Percentiles rank a stretch among this genome's conserved stretches.
phyloP scores from a whole-genome alignment of 1,139 yeast species.

The Nakaseomyces uthaithaninus region DNA sequence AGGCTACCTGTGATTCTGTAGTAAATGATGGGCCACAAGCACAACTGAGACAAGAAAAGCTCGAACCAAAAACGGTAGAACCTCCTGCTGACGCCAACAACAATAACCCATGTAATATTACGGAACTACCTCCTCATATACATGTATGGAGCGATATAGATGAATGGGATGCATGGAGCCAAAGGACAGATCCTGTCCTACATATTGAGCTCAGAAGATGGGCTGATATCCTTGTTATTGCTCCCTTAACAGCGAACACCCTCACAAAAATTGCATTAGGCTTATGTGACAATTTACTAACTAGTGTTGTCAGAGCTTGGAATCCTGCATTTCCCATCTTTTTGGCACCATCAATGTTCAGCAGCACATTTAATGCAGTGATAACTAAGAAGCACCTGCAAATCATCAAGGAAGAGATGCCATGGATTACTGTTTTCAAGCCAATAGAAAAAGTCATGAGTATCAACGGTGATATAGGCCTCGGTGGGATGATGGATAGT shows the following conservation, averaged over 20 bases:
- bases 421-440: conserved; percentile 69
- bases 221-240: conserved; percentile 87
- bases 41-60: conserved; percentile 3
- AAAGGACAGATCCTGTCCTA: conserved; percentile 79
- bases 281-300: conserved; percentile 75
- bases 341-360: conserved; percentile 96
- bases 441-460: conserved; percentile 94
- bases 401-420: conserved; percentile 50
- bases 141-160: conserved; percentile 81
- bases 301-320: conserved; percentile 86
- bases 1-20: conserved; percentile 6
- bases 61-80: not conserved
- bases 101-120: conserved; percentile 15
- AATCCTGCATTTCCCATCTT: conserved; percentile 78
- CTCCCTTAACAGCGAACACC: conserved; percentile 90
- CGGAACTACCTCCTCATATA: conserved; percentile 51
- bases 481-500: conserved; percentile 94
- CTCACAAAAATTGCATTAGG: conserved; percentile 87
- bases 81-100: not conserved
- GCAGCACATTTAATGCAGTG: conserved; percentile 91
- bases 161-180: conserved; percentile 85
- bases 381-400: conserved; percentile 74
- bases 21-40: not conserved
- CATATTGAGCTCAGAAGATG: conserved; percentile 88
- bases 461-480: conserved; percentile 83